Conservation (phyloP, 495 filamentous ascomycete genomes). For the Venustampulla echinocandica region DNA sequence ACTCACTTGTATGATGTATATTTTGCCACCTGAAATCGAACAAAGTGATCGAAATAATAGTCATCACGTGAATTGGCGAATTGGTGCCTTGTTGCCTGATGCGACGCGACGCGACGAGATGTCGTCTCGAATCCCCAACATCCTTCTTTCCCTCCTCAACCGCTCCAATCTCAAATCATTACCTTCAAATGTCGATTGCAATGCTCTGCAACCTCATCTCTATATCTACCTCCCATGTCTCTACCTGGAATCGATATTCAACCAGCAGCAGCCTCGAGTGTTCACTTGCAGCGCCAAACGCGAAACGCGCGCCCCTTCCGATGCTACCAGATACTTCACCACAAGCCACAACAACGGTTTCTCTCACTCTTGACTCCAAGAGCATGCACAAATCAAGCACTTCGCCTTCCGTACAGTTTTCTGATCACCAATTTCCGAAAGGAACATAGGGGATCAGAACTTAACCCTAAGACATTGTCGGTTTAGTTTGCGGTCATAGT, state of each 20-base stretch:
- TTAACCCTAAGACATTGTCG: constrained; percentile 68
- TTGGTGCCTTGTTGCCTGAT: neutral
- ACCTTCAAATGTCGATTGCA: constrained; percentile 19
- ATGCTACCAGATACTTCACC: constrained; percentile 19
- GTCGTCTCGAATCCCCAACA: neutral
- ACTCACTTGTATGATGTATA: neutral
- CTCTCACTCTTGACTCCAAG: constrained; percentile 31
- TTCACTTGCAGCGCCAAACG: constrained; percentile 16
- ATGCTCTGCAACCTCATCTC: constrained; percentile 7
- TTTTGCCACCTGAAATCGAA: neutral
- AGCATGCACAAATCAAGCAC: constrained; percentile 38
- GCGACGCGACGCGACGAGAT: neutral
- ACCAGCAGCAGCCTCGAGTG: constrained; percentile 7
- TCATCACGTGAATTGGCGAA: constrained; percentile 2
- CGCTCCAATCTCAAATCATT: constrained; percentile 9
- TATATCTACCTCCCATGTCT: constrained; percentile 1
- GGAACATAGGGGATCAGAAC: constrained; percentile 62
- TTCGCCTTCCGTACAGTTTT: constrained; percentile 59
- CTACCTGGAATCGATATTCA: constrained; percentile 4
- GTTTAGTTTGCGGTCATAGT: constrained; percentile 45
- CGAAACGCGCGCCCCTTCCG: constrained; percentile 4
- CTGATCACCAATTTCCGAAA: constrained; percentile 55
- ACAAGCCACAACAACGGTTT: constrained; percentile 21
- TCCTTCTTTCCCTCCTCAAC: constrained; percentile 1
- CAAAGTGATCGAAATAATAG: neutral